phyloP scores from a whole-genome alignment of 306 rosid species.

The Vicia sativa region DNA sequence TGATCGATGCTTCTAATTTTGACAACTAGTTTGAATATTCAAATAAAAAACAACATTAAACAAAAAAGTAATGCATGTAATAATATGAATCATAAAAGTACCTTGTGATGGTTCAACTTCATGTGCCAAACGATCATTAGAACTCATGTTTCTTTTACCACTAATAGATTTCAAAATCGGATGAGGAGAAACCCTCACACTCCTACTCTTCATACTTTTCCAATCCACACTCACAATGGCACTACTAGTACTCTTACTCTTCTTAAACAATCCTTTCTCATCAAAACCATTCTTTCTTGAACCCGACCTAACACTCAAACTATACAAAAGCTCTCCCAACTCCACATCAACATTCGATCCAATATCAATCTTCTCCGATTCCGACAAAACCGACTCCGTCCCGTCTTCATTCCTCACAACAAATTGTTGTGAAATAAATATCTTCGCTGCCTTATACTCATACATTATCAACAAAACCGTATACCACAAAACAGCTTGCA shows the following conservation, averaged over 20 bases:
- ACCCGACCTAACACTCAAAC: neutral
- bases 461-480: slow-evolving; percentile 68
- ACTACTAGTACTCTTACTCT: slow-evolving; percentile 56
- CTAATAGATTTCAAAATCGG: slow-evolving; percentile 59
- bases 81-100: neutral
- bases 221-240: neutral
- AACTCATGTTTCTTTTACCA: neutral
- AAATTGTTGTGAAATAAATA: slow-evolving; percentile 62
- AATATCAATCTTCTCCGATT: slow-evolving; percentile 59
- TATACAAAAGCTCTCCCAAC: slow-evolving; percentile 55
- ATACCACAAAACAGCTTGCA: slow-evolving; percentile 72
- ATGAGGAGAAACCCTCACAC: slow-evolving; percentile 39
- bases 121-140: neutral
- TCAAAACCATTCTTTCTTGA: neutral
- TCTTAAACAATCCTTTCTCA: slow-evolving; percentile 25
- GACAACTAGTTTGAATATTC: too few species aligned
- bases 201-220: slow-evolving; percentile 56
- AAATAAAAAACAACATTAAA: too few species aligned
- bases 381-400: too few species aligned
- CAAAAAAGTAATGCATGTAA: too few species aligned
- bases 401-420: slow-evolving; percentile 51
- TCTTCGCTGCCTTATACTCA: slow-evolving; percentile 78
- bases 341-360: slow-evolving; percentile 75
- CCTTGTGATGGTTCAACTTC: neutral
- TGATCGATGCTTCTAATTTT: too few species aligned